phyloP scores from a whole-genome alignment of 2,329 filamentous ascomycete species.

The Magnaporthales sp. region DNA sequence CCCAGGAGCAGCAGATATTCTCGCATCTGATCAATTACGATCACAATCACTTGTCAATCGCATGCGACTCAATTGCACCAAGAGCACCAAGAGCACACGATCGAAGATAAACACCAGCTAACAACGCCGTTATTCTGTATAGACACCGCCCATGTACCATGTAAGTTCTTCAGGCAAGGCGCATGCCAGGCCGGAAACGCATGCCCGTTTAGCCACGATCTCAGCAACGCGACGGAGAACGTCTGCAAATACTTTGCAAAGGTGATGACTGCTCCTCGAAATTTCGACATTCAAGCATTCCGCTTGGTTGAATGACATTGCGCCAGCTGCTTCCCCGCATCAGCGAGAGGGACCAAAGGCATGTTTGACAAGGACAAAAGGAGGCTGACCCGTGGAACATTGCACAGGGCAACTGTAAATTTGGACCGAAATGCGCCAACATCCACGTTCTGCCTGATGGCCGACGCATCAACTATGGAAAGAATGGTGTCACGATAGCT shows the following conservation, averaged over 20 bases:
- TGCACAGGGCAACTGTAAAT: constrained; percentile 90
- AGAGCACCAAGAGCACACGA: neutral
- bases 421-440: constrained; percentile 94
- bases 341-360: neutral
- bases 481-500: constrained; percentile 58
- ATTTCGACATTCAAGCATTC: neutral
- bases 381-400: constrained; percentile 16
- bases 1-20: neutral
- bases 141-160: constrained; percentile 97
- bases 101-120: constrained; percentile 10
- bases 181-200: constrained; percentile 92
- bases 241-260: constrained; percentile 99
- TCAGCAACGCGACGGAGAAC: constrained; percentile 74
- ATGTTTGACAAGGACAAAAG: constrained; percentile 1
- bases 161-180: constrained; percentile 98
- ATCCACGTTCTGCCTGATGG: constrained; percentile 93
- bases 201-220: constrained; percentile 93
- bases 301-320: neutral
- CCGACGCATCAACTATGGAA: constrained; percentile 75
- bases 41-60: neutral
- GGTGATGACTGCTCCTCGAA: constrained; percentile 36
- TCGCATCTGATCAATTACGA: neutral
- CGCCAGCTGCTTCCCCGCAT: neutral
- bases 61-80: neutral
- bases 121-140: constrained; percentile 1